phyloP scores from a whole-genome alignment of 2,329 filamentous ascomycete species.

The Aspergillus ochraceus region DNA sequence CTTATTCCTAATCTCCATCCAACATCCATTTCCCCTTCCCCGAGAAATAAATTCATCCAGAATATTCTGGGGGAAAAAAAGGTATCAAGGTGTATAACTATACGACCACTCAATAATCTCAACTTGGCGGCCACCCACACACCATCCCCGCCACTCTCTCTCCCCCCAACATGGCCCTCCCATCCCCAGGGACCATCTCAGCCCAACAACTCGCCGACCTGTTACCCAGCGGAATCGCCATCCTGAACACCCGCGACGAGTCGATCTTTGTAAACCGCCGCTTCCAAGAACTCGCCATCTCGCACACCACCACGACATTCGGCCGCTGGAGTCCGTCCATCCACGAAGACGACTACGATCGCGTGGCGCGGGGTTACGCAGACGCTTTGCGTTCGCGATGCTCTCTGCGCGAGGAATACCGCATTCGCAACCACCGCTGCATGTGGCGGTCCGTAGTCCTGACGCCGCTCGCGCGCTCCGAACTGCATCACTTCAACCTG shows the following conservation, averaged over 20 bases:
- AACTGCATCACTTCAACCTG: constrained; percentile 13
- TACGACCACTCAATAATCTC: no score
- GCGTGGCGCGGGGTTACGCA: constrained; percentile 14
- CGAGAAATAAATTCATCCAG: no score
- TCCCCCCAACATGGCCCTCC: neutral
- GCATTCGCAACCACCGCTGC: constrained; percentile 11
- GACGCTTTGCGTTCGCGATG: neutral
- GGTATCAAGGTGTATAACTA: no score
- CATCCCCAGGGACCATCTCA: constrained; percentile 4
- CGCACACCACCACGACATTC: constrained; percentile 4
- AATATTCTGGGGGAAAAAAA: no score
- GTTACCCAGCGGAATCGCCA: constrained; percentile 23
- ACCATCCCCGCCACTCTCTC: neutral
- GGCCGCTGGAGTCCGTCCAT: constrained; percentile 20
- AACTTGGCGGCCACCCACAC: no score
- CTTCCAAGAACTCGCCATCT: constrained; percentile 20
- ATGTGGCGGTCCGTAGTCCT: constrained; percentile 24
- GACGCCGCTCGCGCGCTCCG: constrained; percentile 9
- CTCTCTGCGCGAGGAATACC: constrained; percentile 26
- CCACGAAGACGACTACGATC: constrained; percentile 19
- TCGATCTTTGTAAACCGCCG: constrained; percentile 21
- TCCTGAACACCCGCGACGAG: constrained; percentile 21
- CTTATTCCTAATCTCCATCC: neutral
- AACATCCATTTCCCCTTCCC: no score
- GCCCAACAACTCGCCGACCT: constrained; percentile 30